phyloP scores from a whole-genome alignment of 2,329 filamentous ascomycete genomes.

The Penicillium sp. region DNA sequence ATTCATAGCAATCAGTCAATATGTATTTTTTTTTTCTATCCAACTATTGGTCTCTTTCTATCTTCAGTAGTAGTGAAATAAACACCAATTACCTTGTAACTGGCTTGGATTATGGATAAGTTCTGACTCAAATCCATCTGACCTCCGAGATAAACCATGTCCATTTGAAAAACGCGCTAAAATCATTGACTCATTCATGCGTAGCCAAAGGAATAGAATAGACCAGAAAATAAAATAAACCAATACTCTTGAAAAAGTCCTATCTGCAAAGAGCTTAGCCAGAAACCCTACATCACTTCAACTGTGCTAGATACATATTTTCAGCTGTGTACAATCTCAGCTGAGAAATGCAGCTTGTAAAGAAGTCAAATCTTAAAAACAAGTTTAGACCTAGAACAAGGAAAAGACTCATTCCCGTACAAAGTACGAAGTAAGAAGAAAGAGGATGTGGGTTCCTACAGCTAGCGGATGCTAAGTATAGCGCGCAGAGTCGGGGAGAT shows the following conservation, averaged over 20 bases:
- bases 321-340: neutral
- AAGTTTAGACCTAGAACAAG: neutral
- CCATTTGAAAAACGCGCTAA: neutral
- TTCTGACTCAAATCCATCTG: neutral
- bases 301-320: neutral
- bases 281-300: neutral
- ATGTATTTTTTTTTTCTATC: neutral
- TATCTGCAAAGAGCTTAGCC: neutral
- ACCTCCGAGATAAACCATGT: neutral
- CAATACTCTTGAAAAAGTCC: too few relatives aligned
- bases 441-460: neutral
- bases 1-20: slow-evolving; percentile 20
- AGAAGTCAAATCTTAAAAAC: neutral
- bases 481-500: neutral
- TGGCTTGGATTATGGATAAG: neutral
- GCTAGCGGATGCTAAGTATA: slow-evolving; percentile 8
- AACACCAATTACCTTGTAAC: neutral
- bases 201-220: neutral
- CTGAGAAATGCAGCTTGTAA: neutral
- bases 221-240: neutral
- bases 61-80: neutral
- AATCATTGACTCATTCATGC: neutral
- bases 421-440: neutral
- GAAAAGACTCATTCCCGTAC: neutral
- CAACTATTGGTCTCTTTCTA: neutral